These are phyloP conservation scores for Pichia sp. DNA, from an alignment of 1,139 yeast species.

Conservation along the genomic window DNA sequence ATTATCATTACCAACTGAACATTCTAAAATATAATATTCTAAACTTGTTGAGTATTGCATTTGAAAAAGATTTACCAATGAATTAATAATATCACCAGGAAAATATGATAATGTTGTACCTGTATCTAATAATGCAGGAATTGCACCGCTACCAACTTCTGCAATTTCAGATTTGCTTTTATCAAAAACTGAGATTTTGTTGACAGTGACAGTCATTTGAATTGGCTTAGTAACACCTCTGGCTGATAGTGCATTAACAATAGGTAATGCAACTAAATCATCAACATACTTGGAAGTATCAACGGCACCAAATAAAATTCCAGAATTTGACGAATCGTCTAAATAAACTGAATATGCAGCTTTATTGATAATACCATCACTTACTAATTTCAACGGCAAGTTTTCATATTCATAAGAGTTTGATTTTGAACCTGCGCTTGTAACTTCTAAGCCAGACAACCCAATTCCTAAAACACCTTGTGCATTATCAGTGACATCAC, in stretches of 20 bases:
- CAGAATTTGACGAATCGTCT: slow-evolving; percentile 37
- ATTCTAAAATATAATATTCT: slow-evolving; percentile 33
- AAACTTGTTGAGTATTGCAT: slow-evolving; percentile 31
- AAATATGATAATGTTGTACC: slow-evolving; percentile 58
- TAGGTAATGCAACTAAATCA: slow-evolving; percentile 39
- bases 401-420: slow-evolving; percentile 36
- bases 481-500: slow-evolving; percentile 44
- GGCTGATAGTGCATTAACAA: slow-evolving; percentile 33
- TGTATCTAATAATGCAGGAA: slow-evolving; percentile 54
- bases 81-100: slow-evolving; percentile 37
- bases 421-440: slow-evolving; percentile 22
- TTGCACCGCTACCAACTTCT: slow-evolving; percentile 34
- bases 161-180: slow-evolving; percentile 11
- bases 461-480: slow-evolving; percentile 62
- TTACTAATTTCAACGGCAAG: slow-evolving; percentile 50
- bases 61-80: slow-evolving; percentile 35
- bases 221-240: slow-evolving; percentile 29
- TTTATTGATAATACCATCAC: slow-evolving; percentile 46
- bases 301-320: slow-evolving; percentile 50
- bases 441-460: slow-evolving; percentile 44
- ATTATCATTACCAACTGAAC: slow-evolving; percentile 28
- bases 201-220: slow-evolving; percentile 42
- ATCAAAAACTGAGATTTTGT: slow-evolving; percentile 17
- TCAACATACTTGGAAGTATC: slow-evolving; percentile 49
- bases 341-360: slow-evolving; percentile 50